Evolutionary conservation across 768 basidiomycete genomes (phyloP).

Genomic region (Tylopilus plumbeoviolaceoides): DNA sequence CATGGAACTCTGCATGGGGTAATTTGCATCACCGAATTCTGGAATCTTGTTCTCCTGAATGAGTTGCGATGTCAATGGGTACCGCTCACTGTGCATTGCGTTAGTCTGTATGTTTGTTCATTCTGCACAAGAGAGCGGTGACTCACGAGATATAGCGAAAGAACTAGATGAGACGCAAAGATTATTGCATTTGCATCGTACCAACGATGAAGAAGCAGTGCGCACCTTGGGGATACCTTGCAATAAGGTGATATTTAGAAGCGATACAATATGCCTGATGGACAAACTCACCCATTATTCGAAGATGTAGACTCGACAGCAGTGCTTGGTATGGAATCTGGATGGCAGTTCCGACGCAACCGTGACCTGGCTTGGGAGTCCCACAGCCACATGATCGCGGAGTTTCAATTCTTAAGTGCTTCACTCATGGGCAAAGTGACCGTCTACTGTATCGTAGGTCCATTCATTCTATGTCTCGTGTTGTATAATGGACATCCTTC

Average conservation of each 20-base stretch:
- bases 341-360: not conserved
- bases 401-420: too few relatives aligned
- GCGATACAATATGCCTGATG: not conserved
- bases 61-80: slow-evolving; percentile 95
- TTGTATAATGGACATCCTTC: not conserved
- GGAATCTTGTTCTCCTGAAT: slow-evolving; percentile 99
- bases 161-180: slow-evolving; percentile 50
- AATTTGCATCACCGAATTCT: slow-evolving; percentile 72
- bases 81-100: slow-evolving; percentile 68
- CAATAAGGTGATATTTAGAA: slow-evolving; percentile 3
- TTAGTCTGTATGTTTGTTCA: slow-evolving; percentile 10
- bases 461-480: not conserved
- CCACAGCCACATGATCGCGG: slow-evolving; percentile 16
- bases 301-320: slow-evolving; percentile 3
- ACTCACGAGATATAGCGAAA: slow-evolving; percentile 94
- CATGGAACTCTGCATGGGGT: not conserved
- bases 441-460: not conserved
- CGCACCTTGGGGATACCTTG: slow-evolving; percentile 66
- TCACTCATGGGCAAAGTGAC: not conserved
- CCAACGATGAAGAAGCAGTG: not conserved
- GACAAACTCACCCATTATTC: slow-evolving; percentile 21
- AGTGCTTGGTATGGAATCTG: not conserved
- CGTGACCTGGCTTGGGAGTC: not conserved
- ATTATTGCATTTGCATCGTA: slow-evolving; percentile 9
- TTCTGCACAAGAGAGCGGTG: too few relatives aligned